phyloP scores from a whole-genome alignment of 106 monocot species.

The Chionographis japonica region DNA sequence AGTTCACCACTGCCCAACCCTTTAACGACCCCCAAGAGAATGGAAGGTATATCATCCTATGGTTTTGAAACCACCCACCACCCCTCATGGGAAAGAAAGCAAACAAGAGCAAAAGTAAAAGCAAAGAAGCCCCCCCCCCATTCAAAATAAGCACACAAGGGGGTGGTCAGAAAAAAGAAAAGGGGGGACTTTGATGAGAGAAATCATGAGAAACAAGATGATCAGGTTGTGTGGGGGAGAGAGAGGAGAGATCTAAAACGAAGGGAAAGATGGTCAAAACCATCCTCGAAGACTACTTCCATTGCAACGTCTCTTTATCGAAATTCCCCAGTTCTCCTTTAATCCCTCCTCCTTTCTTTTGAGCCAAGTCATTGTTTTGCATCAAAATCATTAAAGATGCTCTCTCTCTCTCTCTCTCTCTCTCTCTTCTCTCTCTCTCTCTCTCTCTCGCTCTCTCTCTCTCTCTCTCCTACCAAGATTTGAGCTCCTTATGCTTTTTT shows the following conservation, averaged over 20 bases:
- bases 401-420: constrained; percentile 29
- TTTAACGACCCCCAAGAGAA: constrained; percentile 67
- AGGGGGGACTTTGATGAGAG: constrained; percentile 8
- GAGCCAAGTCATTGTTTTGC: constrained; percentile 19
- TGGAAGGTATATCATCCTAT: constrained; percentile 50
- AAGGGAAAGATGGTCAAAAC: constrained; percentile 63
- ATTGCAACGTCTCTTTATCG: constrained; percentile 39
- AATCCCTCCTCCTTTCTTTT: constrained; percentile 23
- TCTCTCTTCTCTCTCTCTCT: constrained; percentile 15
- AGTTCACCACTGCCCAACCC: constrained; percentile 19
- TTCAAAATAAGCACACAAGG: neutral
- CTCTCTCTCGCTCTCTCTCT: constrained; percentile 9
- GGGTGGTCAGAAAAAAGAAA: constrained; percentile 10
- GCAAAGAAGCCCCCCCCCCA: constrained; percentile 1
- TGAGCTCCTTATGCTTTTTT: too few relatives aligned
- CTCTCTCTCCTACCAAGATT: too few relatives aligned
- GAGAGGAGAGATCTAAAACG: constrained; percentile 2
- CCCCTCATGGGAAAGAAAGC: constrained; percentile 1
- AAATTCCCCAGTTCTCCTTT: constrained; percentile 34
- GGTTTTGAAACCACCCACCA: constrained; percentile 39
- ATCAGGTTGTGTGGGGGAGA: neutral
- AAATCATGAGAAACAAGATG: neutral
- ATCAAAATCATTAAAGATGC: constrained; percentile 24
- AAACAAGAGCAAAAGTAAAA: constrained; percentile 25
- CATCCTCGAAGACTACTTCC: constrained; percentile 59